Evolutionary conservation across 2,329 filamentous ascomycete genomes (phyloP).

Genomic region (Neofusicoccum ribis): DNA sequence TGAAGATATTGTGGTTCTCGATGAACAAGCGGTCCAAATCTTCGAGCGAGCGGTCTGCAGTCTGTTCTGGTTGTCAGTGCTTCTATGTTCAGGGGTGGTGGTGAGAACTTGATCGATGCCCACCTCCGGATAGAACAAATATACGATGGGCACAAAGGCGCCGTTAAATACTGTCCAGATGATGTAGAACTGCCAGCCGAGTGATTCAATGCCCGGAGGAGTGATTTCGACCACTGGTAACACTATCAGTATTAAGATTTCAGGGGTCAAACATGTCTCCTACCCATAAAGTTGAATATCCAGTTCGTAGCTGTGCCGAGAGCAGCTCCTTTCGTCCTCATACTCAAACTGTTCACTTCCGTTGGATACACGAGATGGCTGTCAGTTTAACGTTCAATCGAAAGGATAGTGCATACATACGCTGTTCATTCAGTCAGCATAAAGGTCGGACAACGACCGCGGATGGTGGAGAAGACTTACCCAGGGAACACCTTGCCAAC

Average conservation of each 20-base stretch:
- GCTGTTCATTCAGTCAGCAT: background rate
- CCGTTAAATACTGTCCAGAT: constrained; percentile 49
- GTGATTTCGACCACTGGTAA: constrained; percentile 44
- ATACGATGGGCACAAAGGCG: constrained; percentile 51
- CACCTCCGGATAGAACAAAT: constrained; percentile 28
- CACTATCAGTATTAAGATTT: background rate
- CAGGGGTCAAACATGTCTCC: background rate
- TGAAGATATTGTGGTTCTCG: constrained; percentile 38
- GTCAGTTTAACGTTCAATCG: too few species aligned
- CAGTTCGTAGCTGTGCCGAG: constrained; percentile 54
- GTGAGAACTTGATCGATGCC: too few species aligned
- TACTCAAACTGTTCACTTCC: constrained; percentile 52
- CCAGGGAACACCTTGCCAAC: constrained; percentile 51
- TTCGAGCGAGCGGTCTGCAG: constrained; percentile 32
- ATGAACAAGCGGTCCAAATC: constrained; percentile 35
- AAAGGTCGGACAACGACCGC: too few species aligned
- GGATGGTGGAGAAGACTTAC: constrained; percentile 1
- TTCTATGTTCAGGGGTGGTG: too few species aligned
- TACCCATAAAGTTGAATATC: constrained; percentile 47
- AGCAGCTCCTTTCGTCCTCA: constrained; percentile 52
- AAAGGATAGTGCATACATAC: too few species aligned
- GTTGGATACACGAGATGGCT: constrained; percentile 43
- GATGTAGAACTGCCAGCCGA: constrained; percentile 47
- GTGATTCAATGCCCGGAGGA: constrained; percentile 44
- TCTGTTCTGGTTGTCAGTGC: constrained; percentile 6